These are phyloP conservation scores for Flaveria trinervia DNA, from an alignment of 129 eudicot genomes.

Conservation along the genomic window DNA sequence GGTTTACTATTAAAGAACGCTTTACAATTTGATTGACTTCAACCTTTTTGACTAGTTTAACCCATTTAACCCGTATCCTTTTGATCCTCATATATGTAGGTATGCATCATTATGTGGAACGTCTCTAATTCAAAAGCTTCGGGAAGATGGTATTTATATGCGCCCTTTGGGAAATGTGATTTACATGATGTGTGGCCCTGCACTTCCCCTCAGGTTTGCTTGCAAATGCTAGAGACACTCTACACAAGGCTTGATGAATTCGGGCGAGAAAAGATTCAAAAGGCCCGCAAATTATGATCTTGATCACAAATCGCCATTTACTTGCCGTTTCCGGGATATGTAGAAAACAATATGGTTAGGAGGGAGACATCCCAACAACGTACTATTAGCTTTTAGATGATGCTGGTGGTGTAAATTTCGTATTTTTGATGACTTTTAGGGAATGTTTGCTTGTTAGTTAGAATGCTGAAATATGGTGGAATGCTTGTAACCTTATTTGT, in stretches of 20 bases:
- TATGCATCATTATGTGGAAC: constrained; percentile 73
- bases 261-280: constrained; percentile 28
- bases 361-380: not conserved
- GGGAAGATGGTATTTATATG: constrained; percentile 78
- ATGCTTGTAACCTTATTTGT: not conserved
- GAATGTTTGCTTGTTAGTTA: not conserved
- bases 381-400: not conserved
- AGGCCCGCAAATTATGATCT: constrained; percentile 5
- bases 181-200: constrained; percentile 90
- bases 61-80: not conserved
- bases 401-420: not conserved
- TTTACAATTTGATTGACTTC: not conserved
- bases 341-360: constrained; percentile 1
- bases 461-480: not conserved
- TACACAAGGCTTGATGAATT: constrained; percentile 62
- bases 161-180: constrained; percentile 91
- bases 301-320: not conserved
- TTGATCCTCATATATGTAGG: constrained; percentile 42
- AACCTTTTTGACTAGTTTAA: not conserved
- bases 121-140: constrained; percentile 62
- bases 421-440: not conserved
- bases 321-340: not conserved
- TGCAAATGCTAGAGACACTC: constrained; percentile 49
- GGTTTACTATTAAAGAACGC: not conserved
- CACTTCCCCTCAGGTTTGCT: constrained; percentile 61